phyloP scores from a whole-genome alignment of 306 rosid genomes.

The Vicia villosa region DNA sequence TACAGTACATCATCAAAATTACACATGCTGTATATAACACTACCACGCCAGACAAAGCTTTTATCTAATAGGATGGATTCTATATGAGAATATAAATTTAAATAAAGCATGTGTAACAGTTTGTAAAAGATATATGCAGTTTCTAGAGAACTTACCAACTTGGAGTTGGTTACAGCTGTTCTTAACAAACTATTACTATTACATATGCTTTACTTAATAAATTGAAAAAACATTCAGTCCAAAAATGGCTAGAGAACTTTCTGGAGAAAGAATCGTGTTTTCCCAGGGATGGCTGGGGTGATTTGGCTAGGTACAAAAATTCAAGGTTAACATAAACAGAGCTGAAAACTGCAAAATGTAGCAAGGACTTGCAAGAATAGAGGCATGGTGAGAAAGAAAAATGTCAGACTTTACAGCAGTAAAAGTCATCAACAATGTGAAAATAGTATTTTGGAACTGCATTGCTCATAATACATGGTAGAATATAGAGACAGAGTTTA shows the following conservation, averaged over 20 bases:
- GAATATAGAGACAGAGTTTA: background rate
- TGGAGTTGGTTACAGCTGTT: background rate
- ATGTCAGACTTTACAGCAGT: background rate
- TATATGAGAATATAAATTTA: background rate
- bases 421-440: background rate
- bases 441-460: slow-evolving; percentile 12
- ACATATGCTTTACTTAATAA: background rate
- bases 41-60: background rate
- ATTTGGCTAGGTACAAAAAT: background rate
- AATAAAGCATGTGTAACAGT: background rate
- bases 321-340: slow-evolving; percentile 15
- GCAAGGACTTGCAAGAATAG: background rate
- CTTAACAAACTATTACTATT: background rate
- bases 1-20: background rate
- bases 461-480: slow-evolving; percentile 3
- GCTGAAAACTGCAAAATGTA: slow-evolving; percentile 17
- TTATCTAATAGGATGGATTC: background rate
- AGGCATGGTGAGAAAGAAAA: background rate
- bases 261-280: background rate
- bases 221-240: slow-evolving; percentile 2
- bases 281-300: background rate
- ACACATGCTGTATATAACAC: background rate
- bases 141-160: background rate
- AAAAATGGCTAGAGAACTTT: slow-evolving; percentile 20
- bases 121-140: background rate